A percentile compares a stretch with the other conserved stretches of the same genome.
These are phyloP conservation scores for Lophiostoma macrostomum DNA, from an alignment of 495 filamentous ascomycete species.

Conservation along the genomic window DNA sequence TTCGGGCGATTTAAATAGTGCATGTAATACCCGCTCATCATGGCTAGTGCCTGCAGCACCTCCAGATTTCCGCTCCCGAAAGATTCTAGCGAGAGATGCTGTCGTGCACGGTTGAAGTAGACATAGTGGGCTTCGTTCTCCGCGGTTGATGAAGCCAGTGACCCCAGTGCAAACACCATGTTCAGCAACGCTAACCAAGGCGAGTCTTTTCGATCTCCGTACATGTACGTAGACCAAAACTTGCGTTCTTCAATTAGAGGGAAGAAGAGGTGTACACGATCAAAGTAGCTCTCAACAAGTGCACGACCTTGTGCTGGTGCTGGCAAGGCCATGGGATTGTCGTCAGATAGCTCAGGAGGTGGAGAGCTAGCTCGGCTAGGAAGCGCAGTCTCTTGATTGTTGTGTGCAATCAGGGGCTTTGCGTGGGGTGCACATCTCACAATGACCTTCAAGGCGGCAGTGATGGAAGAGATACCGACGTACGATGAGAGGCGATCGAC, in stretches of 20 bases:
- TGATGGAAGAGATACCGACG: slow-evolving; percentile 77
- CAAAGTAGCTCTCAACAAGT: slow-evolving; percentile 75
- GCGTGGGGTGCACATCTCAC: slow-evolving; percentile 68
- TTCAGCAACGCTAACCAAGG: slow-evolving; percentile 76
- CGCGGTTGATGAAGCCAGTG: slow-evolving; percentile 65
- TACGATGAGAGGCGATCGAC: slow-evolving; percentile 71
- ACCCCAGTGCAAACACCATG: slow-evolving; percentile 77
- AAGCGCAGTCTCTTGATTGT: slow-evolving; percentile 38
- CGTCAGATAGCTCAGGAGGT: slow-evolving; percentile 33
- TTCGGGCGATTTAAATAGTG: slow-evolving; percentile 79
- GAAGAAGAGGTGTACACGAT: slow-evolving; percentile 68
- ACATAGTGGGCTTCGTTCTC: slow-evolving; percentile 69
- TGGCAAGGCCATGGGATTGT: slow-evolving; percentile 36
- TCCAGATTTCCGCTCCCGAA: slow-evolving; percentile 70
- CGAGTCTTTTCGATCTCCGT: slow-evolving; percentile 62
- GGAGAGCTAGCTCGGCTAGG: slow-evolving; percentile 37
- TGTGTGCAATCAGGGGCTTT: slow-evolving; percentile 53
- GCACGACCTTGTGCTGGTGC: slow-evolving; percentile 41
- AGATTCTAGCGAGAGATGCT: slow-evolving; percentile 63
- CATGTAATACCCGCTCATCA: slow-evolving; percentile 75
- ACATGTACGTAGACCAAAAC: slow-evolving; percentile 69
- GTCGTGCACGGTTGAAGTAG: slow-evolving; percentile 69
- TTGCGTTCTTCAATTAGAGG: slow-evolving; percentile 74
- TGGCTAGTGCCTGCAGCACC: slow-evolving; percentile 64
- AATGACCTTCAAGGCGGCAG: slow-evolving; percentile 77